Percentiles rank a stretch among this genome's conserved stretches.
Evolutionary conservation across 139 green algal genomes (phyloP).

Genomic region (Asterochloris sp.): DNA sequence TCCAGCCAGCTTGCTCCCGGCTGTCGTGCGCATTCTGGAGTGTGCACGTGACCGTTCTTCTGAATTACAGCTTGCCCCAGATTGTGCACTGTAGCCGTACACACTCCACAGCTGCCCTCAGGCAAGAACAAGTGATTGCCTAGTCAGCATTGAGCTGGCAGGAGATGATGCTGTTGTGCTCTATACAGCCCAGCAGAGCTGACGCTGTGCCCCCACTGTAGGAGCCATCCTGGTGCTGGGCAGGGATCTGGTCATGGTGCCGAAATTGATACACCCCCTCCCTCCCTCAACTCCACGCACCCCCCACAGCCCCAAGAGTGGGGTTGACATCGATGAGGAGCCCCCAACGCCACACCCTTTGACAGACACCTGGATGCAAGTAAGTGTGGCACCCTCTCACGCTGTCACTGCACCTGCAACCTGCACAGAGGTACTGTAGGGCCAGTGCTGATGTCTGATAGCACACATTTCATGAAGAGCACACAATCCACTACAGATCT

Average conservation of each 20-base stretch:
- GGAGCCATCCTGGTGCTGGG: slow-evolving; percentile 93
- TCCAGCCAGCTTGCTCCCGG: too few species aligned
- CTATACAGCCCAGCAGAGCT: not conserved
- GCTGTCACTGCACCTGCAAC: too few species aligned
- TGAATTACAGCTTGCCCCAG: too few species aligned
- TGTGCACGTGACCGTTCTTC: too few species aligned
- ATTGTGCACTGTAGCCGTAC: too few species aligned
- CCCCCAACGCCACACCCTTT: slow-evolving; percentile 51
- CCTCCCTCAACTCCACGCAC: slow-evolving; percentile 74
- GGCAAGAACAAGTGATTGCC: not conserved
- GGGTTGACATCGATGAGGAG: slow-evolving; percentile 50
- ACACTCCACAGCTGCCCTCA: too few species aligned
- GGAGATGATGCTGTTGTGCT: not conserved
- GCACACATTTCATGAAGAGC: too few species aligned
- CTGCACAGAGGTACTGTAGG: too few species aligned
- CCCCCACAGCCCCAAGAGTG: slow-evolving; percentile 33
- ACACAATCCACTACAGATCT: too few species aligned
- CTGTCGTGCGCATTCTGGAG: too few species aligned
- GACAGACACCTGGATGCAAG: slow-evolving; percentile 48
- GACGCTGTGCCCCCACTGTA: not conserved
- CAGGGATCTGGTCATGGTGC: slow-evolving; percentile 95
- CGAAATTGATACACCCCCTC: slow-evolving; percentile 99
- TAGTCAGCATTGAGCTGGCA: not conserved
- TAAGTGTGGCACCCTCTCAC: not conserved
- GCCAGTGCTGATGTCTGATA: too few species aligned